phyloP scores from a whole-genome alignment of 495 filamentous ascomycete genomes.

The Penicillium soppii region DNA sequence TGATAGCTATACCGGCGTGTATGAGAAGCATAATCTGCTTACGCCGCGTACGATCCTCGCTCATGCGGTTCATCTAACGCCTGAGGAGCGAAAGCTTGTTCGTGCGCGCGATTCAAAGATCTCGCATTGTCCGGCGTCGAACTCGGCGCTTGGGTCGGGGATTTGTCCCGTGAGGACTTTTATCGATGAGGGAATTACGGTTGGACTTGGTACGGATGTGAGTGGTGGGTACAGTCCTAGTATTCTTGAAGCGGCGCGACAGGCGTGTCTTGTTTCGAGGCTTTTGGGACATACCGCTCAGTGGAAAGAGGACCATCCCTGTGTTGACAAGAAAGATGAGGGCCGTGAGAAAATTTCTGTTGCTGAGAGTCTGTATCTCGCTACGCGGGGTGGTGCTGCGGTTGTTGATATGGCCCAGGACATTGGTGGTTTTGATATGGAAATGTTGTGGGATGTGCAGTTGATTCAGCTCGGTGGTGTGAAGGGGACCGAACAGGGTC shows the following conservation, averaged over 20 bases:
- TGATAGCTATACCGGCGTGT: conserved; percentile 70
- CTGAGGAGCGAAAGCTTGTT: conserved; percentile 63
- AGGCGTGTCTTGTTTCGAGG: conserved; percentile 72
- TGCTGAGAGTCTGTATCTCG: conserved; percentile 87
- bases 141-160: conserved; percentile 75
- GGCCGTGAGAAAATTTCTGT: conserved; percentile 61
- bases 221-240: conserved; percentile 79
- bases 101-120: conserved; percentile 60
- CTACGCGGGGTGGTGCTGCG: conserved; percentile 75
- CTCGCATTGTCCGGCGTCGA: conserved; percentile 83
- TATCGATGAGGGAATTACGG: conserved; percentile 69
- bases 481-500: conserved; percentile 1
- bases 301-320: conserved; percentile 3
- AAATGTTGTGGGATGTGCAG: conserved; percentile 91
- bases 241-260: conserved; percentile 75
- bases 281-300: conserved; percentile 30
- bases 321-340: conserved; percentile 3
- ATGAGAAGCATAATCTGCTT: conserved; percentile 70
- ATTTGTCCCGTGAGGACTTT: conserved; percentile 68
- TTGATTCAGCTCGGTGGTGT: conserved; percentile 61
- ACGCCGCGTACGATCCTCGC: conserved; percentile 76
- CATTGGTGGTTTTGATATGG: conserved; percentile 76
- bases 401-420: conserved; percentile 68
- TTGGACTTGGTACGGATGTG: conserved; percentile 88
- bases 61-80: conserved; percentile 75